phyloP scores from a whole-genome alignment of 345 rosid genomes.

The Salix brachista region DNA sequence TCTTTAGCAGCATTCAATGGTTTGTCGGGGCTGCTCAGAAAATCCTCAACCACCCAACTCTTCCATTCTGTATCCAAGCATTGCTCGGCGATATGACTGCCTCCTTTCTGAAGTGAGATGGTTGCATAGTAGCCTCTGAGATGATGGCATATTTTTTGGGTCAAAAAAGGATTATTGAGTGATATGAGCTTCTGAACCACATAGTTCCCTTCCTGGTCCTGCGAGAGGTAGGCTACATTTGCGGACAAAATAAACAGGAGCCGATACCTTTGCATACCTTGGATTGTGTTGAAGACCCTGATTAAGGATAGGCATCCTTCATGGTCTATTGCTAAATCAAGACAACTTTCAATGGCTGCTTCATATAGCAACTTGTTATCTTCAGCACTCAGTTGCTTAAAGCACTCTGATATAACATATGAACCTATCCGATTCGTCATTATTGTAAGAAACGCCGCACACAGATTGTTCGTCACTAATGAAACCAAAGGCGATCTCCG shows the following conservation, averaged over 20 bases:
- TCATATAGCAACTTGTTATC: slow-evolving; percentile 5
- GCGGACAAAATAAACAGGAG: slow-evolving; percentile 7
- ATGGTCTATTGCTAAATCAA: slow-evolving; percentile 14
- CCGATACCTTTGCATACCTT: neutral
- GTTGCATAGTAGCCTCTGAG: slow-evolving; percentile 11
- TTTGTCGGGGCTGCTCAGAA: slow-evolving; percentile 6
- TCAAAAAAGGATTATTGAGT: slow-evolving; percentile 9
- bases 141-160: neutral
- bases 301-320: slow-evolving; percentile 20
- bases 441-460: neutral
- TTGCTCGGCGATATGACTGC: slow-evolving; percentile 29
- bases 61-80: slow-evolving; percentile 7
- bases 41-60: slow-evolving; percentile 1
- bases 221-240: slow-evolving; percentile 14
- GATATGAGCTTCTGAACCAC: slow-evolving; percentile 26
- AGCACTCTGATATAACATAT: slow-evolving; percentile 4
- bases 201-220: slow-evolving; percentile 23
- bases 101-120: slow-evolving; percentile 24
- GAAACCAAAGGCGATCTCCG: neutral
- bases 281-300: slow-evolving; percentile 14
- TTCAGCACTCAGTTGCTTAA: neutral
- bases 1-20: slow-evolving; percentile 17
- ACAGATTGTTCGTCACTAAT: neutral
- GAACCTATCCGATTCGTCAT: slow-evolving; percentile 13
- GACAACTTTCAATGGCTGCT: slow-evolving; percentile 10